These are phyloP conservation scores for Ascochyta viciae-villosae DNA, from an alignment of 2,329 filamentous ascomycete species.

Conservation along the genomic window DNA sequence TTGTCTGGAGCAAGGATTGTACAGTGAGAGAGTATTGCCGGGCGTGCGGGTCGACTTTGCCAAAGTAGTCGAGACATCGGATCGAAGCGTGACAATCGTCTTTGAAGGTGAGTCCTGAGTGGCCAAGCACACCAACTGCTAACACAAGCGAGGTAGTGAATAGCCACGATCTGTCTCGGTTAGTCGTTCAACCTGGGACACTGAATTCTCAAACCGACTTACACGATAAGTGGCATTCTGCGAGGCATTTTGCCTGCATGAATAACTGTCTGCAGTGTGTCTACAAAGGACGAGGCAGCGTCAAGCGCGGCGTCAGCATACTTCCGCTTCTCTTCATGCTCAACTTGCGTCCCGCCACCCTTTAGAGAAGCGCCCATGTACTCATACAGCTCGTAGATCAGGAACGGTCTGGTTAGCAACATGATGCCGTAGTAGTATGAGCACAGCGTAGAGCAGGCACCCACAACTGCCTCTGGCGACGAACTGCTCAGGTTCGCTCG, in stretches of 20 bases:
- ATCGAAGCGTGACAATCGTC: slow-evolving; percentile 34
- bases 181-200: neutral
- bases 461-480: slow-evolving; percentile 41
- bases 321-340: slow-evolving; percentile 35
- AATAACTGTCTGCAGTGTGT: slow-evolving; percentile 33
- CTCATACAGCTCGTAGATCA: slow-evolving; percentile 59
- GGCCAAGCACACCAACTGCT: slow-evolving; percentile 35
- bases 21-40: slow-evolving; percentile 39
- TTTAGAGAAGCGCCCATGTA: slow-evolving; percentile 42
- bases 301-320: slow-evolving; percentile 43
- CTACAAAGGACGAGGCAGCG: slow-evolving; percentile 37
- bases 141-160: slow-evolving; percentile 41
- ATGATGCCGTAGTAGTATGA: slow-evolving; percentile 64
- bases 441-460: slow-evolving; percentile 58
- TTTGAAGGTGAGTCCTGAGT: slow-evolving; percentile 30
- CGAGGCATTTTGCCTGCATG: slow-evolving; percentile 29
- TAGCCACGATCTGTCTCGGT: slow-evolving; percentile 35
- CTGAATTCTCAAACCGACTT: slow-evolving; percentile 3
- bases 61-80: slow-evolving; percentile 37
- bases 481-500: slow-evolving; percentile 30
- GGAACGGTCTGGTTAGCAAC: slow-evolving; percentile 60
- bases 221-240: slow-evolving; percentile 45
- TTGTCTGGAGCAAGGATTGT: slow-evolving; percentile 35
- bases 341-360: slow-evolving; percentile 32
- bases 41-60: slow-evolving; percentile 38